Base-by-base conservation (phyloP, 257 asterid species). In the Catharanthus roseus region DNA sequence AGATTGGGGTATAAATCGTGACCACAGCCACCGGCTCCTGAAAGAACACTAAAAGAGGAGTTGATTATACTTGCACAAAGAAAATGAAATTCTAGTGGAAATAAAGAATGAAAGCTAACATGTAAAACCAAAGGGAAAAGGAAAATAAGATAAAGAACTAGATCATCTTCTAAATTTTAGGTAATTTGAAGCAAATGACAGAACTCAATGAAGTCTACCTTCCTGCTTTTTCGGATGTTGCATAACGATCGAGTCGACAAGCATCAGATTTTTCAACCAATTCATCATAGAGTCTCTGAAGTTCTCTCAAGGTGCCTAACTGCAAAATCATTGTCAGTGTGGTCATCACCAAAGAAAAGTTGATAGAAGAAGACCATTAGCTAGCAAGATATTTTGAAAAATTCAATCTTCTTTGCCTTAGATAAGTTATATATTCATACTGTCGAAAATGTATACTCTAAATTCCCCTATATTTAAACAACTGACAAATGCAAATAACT, bases 21-120 rank as follows among this genome's bases (percentile, higher is more conserved):
- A 86, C 98, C 97, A 93, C 61, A 90, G 70, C 98, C 98, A 93
- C 81, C 97, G 80, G 86, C 97, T 88, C 84, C 97, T 93, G 87
- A 56, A 76, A 47, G 72, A 69, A 31, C 10, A 29, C 41, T 8
- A 51, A 29, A 58, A 67, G 60, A 33, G 21, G 58, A 34, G 36
- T 31, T 55, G 57, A 53, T 53, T 18, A 61, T 31, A 49, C 16
- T 58, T 31, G 29, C 55, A 45, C 11, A 31, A 49, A 39, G 54
- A 39, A 36, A 26, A 36, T 36, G 34, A 68, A 39, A 61, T 3
- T 50, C 12, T 11, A 34, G 26, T 33, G 41, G 42, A 50, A 55
- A 61, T 38, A 53, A 31, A 50, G 45, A 36, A 62, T 39, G 53
- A 61, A 68, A 29, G 31, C 55, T 50, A 65, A 70, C n/a, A 63